Base-by-base conservation (phyloP, 73 alveolate genomes). In the Stentor coeruleus region DNA sequence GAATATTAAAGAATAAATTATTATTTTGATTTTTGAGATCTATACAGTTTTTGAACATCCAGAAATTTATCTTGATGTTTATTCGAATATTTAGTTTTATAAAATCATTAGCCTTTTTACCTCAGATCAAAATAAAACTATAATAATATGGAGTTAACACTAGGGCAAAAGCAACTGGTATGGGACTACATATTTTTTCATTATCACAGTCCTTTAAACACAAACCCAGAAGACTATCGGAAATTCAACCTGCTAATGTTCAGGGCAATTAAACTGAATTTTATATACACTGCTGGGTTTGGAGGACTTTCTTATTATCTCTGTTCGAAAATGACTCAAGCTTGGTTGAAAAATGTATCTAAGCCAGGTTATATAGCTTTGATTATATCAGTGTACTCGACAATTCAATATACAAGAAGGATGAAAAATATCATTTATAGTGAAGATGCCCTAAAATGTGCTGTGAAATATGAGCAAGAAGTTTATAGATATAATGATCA, bases 371-470 rank as follows among this genome's bases (percentile, higher is more conserved):
- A 14, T 1, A 31, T 2, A 0, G 36, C 39, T 0, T 26, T 66
- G n/a, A 40, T 20, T 1, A 0, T 66, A 20, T 26, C 37, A 0
- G 79, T 37, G 1, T 66, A 26, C 39, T 20, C 40, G 26, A 11
- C n/a, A 20, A 33, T 66, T 66, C n/a, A 20, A 40, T 66, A 28
- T 66, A 40, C 39, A 1, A 26, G 42, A 2, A 66, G 79, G 37
- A 28, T 66, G 20, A 66, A 33, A 11, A 0, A 2, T 1, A 40
- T 15, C 0, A 33, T 66, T 20, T 66, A 66, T 66, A 26, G 15
- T 66, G 79, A 66, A 66, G 79, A 66, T 28, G 79, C 79, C 1
- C 37, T 66, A 26, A 40, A 20, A 66, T 66, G 79, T 31, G 79
- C 79, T 66, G 33, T 28, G 37, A 66, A 66, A 66, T 66, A 66